Evolutionary conservation across 805 yeast species (phyloP), one percentile per base, ranked within the genome.

Genomic region (Ogataea degrootiae): DNA sequence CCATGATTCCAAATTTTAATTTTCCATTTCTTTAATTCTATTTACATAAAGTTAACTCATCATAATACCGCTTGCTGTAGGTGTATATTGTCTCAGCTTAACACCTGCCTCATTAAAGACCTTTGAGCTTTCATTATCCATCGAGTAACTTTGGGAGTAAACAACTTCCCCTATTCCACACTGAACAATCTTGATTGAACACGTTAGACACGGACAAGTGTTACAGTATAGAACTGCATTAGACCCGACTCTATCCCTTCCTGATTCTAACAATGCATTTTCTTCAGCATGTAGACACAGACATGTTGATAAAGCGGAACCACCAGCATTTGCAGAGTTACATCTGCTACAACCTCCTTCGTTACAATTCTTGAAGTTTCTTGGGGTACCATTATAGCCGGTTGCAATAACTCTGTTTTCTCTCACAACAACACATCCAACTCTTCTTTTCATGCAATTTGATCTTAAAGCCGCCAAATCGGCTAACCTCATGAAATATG

Each of bases 361-460:
- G 60, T 88, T 91, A 68, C 99, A 94, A 59, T 94, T 94, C 23
- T 73, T 71, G 58, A 89, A 68, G 49, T 90, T 87, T 38, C 96
- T 75, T 11, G 99, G 98, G 0, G 99, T 94, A 2, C 99, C 99
- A 60, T 94, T 94, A 67, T 94, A 94, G 0, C 99, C 99, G 0
- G 99, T 94, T 2, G 98, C 94, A 23, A 94, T 76, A 26, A 94
- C 96, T 47, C 97, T 73, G 36, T 79, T 80, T 41, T 87, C 94
- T 45, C 89, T 76, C 2, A 89, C 97, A 16, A 94, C 79, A 8
- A 94, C 98, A 67, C 98, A 92, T 0, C 99, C 99, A 3, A 94
- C 99, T 45, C 96, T 75, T 49, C 99, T 72, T 66, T 94, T 94
- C 98, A 94, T 94, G 70, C 99, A 94, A 57, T 94, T 94, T 26